Conservation (phyloP, 352 stramenopile species). For the Phytophthora pluvialis region DNA sequence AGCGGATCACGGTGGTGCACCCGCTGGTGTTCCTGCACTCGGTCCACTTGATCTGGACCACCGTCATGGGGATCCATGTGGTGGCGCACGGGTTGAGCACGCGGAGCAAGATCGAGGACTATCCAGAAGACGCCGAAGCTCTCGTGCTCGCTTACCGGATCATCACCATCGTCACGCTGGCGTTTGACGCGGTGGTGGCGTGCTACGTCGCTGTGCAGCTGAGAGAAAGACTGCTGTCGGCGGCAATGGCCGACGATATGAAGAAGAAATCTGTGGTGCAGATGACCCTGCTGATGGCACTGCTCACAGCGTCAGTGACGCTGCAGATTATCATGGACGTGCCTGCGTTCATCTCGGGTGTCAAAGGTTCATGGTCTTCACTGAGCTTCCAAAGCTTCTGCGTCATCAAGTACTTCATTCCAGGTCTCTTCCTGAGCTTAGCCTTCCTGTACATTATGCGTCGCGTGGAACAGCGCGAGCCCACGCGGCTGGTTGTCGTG, state of each 20-base stretch:
- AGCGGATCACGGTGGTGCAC: constrained; percentile 54
- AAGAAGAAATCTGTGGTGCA: constrained; percentile 77
- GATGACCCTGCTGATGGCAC: constrained; percentile 65
- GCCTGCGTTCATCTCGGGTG: constrained; percentile 38
- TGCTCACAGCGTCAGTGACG: constrained; percentile 48
- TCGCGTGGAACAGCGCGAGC: constrained; percentile 67
- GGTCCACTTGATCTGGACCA: constrained; percentile 52
- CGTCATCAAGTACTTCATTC: constrained; percentile 62
- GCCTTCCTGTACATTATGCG: constrained; percentile 82
- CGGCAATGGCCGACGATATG: constrained; percentile 78
- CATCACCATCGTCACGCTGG: constrained; percentile 53
- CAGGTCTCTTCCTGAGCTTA: constrained; percentile 56
- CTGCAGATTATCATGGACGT: constrained; percentile 67
- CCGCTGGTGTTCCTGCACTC: constrained; percentile 67
- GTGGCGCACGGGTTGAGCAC: constrained; percentile 33
- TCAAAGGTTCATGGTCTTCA: constrained; percentile 32
- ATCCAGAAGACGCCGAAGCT: constrained; percentile 21
- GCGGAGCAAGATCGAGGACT: constrained; percentile 27
- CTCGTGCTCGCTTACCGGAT: constrained; percentile 47
- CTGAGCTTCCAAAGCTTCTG: constrained; percentile 50
- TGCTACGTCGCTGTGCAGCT: constrained; percentile 55
- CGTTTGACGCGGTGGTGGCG: constrained; percentile 52
- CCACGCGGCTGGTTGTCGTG: constrained; percentile 55
- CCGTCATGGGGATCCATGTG: constrained; percentile 42
- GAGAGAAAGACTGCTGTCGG: constrained; percentile 51